phyloP scores from a whole-genome alignment of 2,329 filamentous ascomycete species.

The Xylariaceae sp. region DNA sequence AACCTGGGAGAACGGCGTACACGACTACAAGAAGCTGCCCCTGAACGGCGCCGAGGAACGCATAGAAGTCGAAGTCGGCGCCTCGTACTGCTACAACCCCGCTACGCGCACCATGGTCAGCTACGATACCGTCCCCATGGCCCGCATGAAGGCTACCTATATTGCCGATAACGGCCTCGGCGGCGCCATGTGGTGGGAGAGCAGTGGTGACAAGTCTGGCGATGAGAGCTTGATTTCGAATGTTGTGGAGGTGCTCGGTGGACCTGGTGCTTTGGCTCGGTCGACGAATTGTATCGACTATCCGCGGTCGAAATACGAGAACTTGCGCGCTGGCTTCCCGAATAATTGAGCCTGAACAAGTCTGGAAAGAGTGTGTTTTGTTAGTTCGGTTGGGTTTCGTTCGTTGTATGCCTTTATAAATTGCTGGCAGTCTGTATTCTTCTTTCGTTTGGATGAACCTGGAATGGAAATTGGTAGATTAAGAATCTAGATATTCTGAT shows the following conservation, averaged over 20 bases:
- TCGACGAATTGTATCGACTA: constrained; percentile 57
- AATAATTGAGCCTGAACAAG: constrained; percentile 34
- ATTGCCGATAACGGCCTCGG: constrained; percentile 64
- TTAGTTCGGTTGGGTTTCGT: not conserved
- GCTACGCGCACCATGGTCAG: constrained; percentile 62
- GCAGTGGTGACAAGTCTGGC: constrained; percentile 66
- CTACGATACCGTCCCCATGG: constrained; percentile 70
- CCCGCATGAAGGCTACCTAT: constrained; percentile 64
- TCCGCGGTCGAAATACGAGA: constrained; percentile 65
- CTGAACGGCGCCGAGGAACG: constrained; percentile 58
- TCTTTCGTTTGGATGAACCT: too few relatives aligned
- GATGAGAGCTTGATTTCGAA: constrained; percentile 62
- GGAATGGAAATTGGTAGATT: not conserved
- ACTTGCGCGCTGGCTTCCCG: constrained; percentile 55
- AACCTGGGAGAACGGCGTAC: constrained; percentile 78
- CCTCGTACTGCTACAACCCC: constrained; percentile 72
- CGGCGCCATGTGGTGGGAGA: constrained; percentile 98
- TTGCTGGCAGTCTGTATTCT: too few relatives aligned
- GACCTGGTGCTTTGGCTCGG: constrained; percentile 44
- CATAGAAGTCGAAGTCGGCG: constrained; percentile 58
- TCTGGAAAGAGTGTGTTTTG: not conserved
- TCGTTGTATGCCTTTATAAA: not conserved
- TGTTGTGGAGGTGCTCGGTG: constrained; percentile 56
- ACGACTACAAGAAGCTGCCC: constrained; percentile 85
- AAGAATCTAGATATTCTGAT: not conserved